Evolutionary conservation across 2,329 filamentous ascomycete genomes (phyloP).

Genomic region (Fusarium nodosum): DNA sequence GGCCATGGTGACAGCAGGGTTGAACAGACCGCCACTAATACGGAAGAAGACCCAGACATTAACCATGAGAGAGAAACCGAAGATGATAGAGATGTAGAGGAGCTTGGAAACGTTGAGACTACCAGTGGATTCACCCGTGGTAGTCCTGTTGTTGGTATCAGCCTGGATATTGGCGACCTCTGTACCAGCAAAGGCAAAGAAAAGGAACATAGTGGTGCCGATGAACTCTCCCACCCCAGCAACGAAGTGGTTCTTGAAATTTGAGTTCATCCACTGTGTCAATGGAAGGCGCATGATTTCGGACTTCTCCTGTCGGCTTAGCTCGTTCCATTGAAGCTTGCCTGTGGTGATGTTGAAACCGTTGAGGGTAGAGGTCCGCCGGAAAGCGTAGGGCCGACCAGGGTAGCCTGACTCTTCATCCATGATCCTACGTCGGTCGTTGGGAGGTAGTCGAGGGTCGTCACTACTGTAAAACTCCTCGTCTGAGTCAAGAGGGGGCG

Average conservation of each 20-base stretch:
- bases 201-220: conserved; percentile 60
- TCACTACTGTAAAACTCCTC: conserved; percentile 45
- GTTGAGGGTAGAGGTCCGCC: conserved; percentile 33
- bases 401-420: conserved; percentile 48
- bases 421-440: conserved; percentile 28
- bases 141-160: conserved; percentile 54
- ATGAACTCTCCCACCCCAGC: conserved; percentile 57
- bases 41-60: conserved; percentile 65
- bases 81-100: conserved; percentile 59
- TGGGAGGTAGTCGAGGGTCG: conserved; percentile 35
- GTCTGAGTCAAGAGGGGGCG: conserved; percentile 45
- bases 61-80: conserved; percentile 61
- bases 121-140: conserved; percentile 59
- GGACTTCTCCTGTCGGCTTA: conserved; percentile 57
- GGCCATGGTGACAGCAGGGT: conserved; percentile 62
- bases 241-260: conserved; percentile 61
- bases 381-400: conserved; percentile 10
- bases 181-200: conserved; percentile 60
- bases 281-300: conserved; percentile 61
- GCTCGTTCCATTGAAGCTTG: conserved; percentile 56
- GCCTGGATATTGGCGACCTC: conserved; percentile 58
- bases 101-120: conserved; percentile 60
- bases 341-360: conserved; percentile 39
- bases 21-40: conserved; percentile 58
- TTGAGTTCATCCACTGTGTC: conserved; percentile 63